Base-by-base conservation (phyloP, 1,284 basidiomycete genomes). In the Cryptococcus sp. region DNA sequence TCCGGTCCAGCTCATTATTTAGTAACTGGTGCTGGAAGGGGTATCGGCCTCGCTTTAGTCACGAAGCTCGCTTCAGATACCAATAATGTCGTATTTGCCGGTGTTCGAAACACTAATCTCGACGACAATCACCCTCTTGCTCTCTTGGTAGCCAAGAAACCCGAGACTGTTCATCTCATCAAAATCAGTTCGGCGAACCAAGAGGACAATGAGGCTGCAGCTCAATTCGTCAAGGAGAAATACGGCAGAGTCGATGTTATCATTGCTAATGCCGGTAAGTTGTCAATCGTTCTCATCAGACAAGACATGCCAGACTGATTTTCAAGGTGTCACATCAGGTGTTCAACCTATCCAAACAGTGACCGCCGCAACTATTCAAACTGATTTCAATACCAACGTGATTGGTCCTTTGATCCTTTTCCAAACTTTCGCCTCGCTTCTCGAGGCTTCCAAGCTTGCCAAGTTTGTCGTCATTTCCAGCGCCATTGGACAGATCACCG, bases 171-270 rank as follows among this genome's bases (percentile, higher is more conserved):
- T 1, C 52, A 52, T 34, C 50, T 55, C 10, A 25, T 58, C 25
- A 43, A 54, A 50, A 22, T 60, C 22, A 42, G n/a, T 23, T 52
- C 53, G 1, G 51, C 41, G 7, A 49, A 64, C 44, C 44, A 45
- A n/a, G 57, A 49, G 31, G 50, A 55, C 31, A 42, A 42, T 21
- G 7, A 7, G 21, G 46, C 47, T 21, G 55, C 56, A 2, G 56
- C 54, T 2, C 51, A 57, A 31, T 14, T 46, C 4, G 54, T 66
- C 49, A 45, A 49, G 36, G 32, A 52, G 18, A 54, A 56, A 18
- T 46, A 60, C 44, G 66, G 63, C 2, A 37, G 62, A 46, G 49
- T 66, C 21, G 64, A 66, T 49, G 52, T 61, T 40, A 52, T 59
- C 42, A 49, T 57, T 18, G 56, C 56, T n/a, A 54, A 54, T 49